Conservation (phyloP, 2,329 filamentous ascomycete species). For the Botrytis aclada region DNA sequence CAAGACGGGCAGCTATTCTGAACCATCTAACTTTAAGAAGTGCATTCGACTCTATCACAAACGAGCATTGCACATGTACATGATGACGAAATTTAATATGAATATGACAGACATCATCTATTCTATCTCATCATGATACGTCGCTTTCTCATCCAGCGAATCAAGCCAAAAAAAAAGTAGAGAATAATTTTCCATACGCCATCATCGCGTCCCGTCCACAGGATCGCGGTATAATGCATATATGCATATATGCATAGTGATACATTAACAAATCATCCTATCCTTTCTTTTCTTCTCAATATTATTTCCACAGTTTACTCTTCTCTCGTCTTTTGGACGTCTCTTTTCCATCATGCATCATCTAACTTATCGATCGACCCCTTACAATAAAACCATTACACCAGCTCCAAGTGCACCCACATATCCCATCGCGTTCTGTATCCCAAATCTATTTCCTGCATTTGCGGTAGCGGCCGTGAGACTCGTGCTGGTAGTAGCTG, state of each 20-base stretch:
- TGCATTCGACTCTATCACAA: background rate
- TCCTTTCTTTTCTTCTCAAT: background rate
- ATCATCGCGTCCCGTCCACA: slow-evolving; percentile 13
- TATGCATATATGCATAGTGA: background rate
- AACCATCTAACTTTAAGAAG: too few species aligned
- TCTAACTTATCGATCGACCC: background rate
- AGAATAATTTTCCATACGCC: background rate
- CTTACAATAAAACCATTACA: slow-evolving; percentile 1
- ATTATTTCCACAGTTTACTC: background rate
- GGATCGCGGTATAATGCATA: slow-evolving; percentile 12
- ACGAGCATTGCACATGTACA: background rate
- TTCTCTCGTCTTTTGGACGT: background rate
- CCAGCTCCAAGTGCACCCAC: slow-evolving; percentile 5
- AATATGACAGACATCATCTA: background rate
- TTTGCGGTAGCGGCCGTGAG: slow-evolving; percentile 6
- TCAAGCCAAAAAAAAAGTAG: background rate
- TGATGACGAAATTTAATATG: background rate
- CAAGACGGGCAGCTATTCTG: too few species aligned
- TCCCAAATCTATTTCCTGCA: background rate
- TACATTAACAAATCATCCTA: slow-evolving; percentile 2
- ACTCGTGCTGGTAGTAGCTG: slow-evolving; percentile 10
- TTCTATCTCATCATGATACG: background rate
- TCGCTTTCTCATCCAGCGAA: background rate
- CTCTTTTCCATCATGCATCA: background rate
- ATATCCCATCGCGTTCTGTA: background rate